phyloP scores from a whole-genome alignment of 2,329 filamentous ascomycete species.

The Thelonectria olida region DNA sequence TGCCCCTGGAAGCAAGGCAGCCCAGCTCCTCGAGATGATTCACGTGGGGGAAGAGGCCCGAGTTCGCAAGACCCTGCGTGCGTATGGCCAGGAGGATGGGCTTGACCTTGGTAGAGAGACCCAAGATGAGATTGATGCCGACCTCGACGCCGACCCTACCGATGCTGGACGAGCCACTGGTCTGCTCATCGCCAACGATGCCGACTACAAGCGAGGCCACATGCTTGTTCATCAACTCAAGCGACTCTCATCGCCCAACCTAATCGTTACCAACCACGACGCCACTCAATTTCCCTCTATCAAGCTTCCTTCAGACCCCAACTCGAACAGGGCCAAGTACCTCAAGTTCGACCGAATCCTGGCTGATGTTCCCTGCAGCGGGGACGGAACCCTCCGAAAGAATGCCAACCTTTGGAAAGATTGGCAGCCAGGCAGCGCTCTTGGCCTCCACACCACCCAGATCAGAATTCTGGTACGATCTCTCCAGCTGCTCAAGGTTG shows the following conservation, averaged over 20 bases:
- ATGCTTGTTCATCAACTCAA: constrained; percentile 99
- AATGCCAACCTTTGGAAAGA: constrained; percentile 95
- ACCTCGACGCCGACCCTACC: constrained; percentile 66
- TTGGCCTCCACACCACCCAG: constrained; percentile 89
- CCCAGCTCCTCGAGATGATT: constrained; percentile 93
- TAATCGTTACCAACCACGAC: constrained; percentile 98
- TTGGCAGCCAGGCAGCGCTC: constrained; percentile 87
- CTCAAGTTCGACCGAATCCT: constrained; percentile 97
- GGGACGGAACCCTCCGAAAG: constrained; percentile 93
- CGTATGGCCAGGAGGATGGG: constrained; percentile 69
- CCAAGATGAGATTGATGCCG: constrained; percentile 56
- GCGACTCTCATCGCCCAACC: constrained; percentile 92
- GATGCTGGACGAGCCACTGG: constrained; percentile 92
- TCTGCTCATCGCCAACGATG: constrained; percentile 92
- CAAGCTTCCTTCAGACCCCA: constrained; percentile 73
- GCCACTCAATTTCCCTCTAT: constrained; percentile 95
- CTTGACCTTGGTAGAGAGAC: constrained; percentile 60
- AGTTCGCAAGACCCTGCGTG: constrained; percentile 75
- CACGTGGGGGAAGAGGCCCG: constrained; percentile 91
- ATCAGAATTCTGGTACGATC: constrained; percentile 89
- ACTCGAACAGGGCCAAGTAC: constrained; percentile 70
- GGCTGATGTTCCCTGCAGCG: constrained; percentile 96
- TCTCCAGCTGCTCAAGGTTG: constrained; percentile 94
- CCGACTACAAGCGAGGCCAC: constrained; percentile 95
- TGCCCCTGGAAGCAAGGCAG: constrained; percentile 95